Percentiles rank a stretch among this genome's conserved stretches.
These are phyloP conservation scores for Moniliophthora roreri DNA, from an alignment of 1,284 basidiomycete genomes.

Conservation along the genomic window DNA sequence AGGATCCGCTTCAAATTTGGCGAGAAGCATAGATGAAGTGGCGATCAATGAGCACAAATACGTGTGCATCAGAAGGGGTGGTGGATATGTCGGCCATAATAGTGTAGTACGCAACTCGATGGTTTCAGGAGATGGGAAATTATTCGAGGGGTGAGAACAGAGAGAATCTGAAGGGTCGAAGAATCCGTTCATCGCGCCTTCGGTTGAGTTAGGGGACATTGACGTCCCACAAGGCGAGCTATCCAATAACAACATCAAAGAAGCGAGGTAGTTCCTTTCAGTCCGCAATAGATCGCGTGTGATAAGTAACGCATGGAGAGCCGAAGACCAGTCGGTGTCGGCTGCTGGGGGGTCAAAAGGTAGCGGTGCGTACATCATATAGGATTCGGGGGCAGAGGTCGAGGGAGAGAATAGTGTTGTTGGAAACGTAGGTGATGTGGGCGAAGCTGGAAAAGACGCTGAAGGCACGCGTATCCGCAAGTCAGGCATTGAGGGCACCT, in stretches of 20 bases:
- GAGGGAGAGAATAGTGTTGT: neutral
- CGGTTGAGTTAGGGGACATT: slow-evolving; percentile 4
- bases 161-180: neutral
- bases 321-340: slow-evolving; percentile 48
- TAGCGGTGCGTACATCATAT: neutral
- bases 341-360: slow-evolving; percentile 7
- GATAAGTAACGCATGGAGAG: slow-evolving; percentile 55
- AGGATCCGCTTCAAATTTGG: slow-evolving; percentile 54
- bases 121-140: slow-evolving; percentile 6
- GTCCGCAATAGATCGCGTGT: slow-evolving; percentile 65
- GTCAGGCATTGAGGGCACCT: neutral
- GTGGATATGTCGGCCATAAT: slow-evolving; percentile 37
- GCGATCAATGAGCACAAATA: slow-evolving; percentile 50
- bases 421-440: slow-evolving; percentile 4
- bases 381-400: neutral
- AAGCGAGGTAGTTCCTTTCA: slow-evolving; percentile 59
- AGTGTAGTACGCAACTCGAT: neutral
- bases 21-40: slow-evolving; percentile 47
- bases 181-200: slow-evolving; percentile 6
- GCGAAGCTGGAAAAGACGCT: neutral
- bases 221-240: slow-evolving; percentile 13
- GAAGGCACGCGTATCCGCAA: neutral
- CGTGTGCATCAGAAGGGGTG: slow-evolving; percentile 52
- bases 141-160: slow-evolving; percentile 4
- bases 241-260: slow-evolving; percentile 42